Percentiles rank a stretch among this genome's conserved stretches.
phyloP scores from a whole-genome alignment of 2,329 filamentous ascomycete genomes.

The Hirsutella thompsonii region DNA sequence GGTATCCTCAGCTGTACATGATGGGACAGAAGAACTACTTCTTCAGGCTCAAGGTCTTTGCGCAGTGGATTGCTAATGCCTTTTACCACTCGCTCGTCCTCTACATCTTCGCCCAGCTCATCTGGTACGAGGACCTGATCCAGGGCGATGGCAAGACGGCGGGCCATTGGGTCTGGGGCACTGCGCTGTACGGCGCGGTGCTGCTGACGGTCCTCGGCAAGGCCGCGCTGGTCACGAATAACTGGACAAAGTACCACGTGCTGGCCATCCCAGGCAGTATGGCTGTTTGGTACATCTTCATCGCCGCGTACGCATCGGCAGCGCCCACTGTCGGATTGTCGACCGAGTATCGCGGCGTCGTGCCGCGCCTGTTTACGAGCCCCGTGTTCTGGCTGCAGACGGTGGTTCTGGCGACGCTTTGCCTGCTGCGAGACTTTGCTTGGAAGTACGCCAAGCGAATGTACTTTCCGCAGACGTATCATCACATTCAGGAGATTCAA shows the following conservation, averaged over 20 bases:
- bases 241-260: constrained; percentile 98
- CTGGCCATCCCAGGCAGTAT: constrained; percentile 91
- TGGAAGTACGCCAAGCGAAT: constrained; percentile 98
- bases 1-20: constrained; percentile 91
- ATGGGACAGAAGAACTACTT: constrained; percentile 88
- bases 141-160: constrained; percentile 68
- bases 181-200: constrained; percentile 86
- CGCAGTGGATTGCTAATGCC: constrained; percentile 84
- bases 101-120: constrained; percentile 72
- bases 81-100: constrained; percentile 91
- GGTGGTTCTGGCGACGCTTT: constrained; percentile 66
- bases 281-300: constrained; percentile 79
- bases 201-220: constrained; percentile 89
- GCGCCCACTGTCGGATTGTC: constrained; percentile 75
- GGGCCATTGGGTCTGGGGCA: constrained; percentile 97
- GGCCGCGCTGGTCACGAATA: constrained; percentile 85
- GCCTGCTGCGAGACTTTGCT: constrained; percentile 75
- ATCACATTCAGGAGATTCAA: constrained; percentile 98
- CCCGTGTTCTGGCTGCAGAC: constrained; percentile 87
- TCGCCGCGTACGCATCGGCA: constrained; percentile 76
- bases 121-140: constrained; percentile 72
- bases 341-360: constrained; percentile 71
- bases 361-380: constrained; percentile 67
- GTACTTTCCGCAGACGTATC: constrained; percentile 92
- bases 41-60: constrained; percentile 87